phyloP scores from a whole-genome alignment of 495 filamentous ascomycete genomes.

The Aspergillus homomorphus region DNA sequence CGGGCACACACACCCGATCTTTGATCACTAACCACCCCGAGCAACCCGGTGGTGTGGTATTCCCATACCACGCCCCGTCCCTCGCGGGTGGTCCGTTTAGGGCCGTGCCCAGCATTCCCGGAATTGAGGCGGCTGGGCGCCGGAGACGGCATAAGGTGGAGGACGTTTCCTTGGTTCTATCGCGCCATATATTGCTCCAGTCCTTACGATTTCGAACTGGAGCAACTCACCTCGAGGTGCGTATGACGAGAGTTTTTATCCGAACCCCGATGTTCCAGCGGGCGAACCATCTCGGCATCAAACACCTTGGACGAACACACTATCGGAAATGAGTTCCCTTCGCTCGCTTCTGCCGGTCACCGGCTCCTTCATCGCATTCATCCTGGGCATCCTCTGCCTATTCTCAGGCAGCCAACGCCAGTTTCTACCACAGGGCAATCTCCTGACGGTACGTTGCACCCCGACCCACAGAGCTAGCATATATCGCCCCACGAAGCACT shows the following conservation, averaged over 20 bases:
- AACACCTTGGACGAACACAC: not conserved
- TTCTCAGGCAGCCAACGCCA: constrained; percentile 14
- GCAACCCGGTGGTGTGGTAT: not conserved
- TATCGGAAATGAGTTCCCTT: not conserved
- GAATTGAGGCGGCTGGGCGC: not conserved
- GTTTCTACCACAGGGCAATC: constrained; percentile 9
- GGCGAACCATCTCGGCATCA: not conserved
- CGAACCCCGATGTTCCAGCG: not conserved
- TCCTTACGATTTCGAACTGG: not conserved
- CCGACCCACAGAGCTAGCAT: no score
- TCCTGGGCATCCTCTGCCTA: constrained; percentile 13
- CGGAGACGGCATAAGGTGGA: not conserved
- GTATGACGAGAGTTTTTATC: not conserved
- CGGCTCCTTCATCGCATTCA: constrained; percentile 9
- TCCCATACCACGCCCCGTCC: not conserved
- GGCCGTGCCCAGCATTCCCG: not conserved
- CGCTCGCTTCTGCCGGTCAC: not conserved
- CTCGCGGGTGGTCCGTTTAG: not conserved
- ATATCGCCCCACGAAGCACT: not conserved
- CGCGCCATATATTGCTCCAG: not conserved
- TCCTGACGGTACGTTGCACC: constrained; percentile 14
- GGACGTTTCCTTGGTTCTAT: not conserved
- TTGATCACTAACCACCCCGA: not conserved
- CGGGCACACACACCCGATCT: no score
- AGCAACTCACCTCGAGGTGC: no score